phyloP scores from a whole-genome alignment of 1,139 yeast genomes.

The Dujonia santamariae region DNA sequence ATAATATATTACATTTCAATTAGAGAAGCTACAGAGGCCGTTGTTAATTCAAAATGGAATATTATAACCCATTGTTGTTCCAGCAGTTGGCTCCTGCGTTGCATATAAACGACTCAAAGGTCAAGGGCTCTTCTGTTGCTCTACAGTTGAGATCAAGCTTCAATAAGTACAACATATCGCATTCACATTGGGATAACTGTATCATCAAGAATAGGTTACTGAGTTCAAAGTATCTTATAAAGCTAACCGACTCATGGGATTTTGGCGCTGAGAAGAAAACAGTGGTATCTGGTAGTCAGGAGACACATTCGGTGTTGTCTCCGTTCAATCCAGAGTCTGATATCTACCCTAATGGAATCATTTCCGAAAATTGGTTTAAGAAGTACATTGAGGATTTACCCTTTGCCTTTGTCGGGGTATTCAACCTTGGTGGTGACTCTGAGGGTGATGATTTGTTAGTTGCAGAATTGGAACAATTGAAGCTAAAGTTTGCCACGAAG shows the following conservation, averaged over 20 bases:
- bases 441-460: slow-evolving; percentile 13
- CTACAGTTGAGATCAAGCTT: slow-evolving; percentile 11
- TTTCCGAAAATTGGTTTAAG: slow-evolving; percentile 33
- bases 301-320: slow-evolving; percentile 28
- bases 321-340: slow-evolving; percentile 38
- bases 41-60: slow-evolving; percentile 32
- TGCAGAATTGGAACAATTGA: slow-evolving; percentile 14
- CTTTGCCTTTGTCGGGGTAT: slow-evolving; percentile 27
- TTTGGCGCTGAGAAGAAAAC: background rate
- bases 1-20: background rate
- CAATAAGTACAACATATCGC: slow-evolving; percentile 18
- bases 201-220: slow-evolving; percentile 37
- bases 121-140: slow-evolving; percentile 4
- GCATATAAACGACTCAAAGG: slow-evolving; percentile 16
- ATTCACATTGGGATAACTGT: slow-evolving; percentile 37
- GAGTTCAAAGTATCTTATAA: slow-evolving; percentile 30
- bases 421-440: slow-evolving; percentile 16
- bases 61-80: slow-evolving; percentile 23
- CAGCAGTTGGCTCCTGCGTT: slow-evolving; percentile 37
- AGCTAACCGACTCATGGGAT: slow-evolving; percentile 11
- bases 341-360: slow-evolving; percentile 42
- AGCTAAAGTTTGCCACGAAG: slow-evolving; percentile 16
- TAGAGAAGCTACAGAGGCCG: too few relatives aligned
- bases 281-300: slow-evolving; percentile 4
- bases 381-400: slow-evolving; percentile 34